These are phyloP conservation scores for Aegilops speltoides DNA, from an alignment of 176 grass and related monocot genomes.

Conservation along the genomic window DNA sequence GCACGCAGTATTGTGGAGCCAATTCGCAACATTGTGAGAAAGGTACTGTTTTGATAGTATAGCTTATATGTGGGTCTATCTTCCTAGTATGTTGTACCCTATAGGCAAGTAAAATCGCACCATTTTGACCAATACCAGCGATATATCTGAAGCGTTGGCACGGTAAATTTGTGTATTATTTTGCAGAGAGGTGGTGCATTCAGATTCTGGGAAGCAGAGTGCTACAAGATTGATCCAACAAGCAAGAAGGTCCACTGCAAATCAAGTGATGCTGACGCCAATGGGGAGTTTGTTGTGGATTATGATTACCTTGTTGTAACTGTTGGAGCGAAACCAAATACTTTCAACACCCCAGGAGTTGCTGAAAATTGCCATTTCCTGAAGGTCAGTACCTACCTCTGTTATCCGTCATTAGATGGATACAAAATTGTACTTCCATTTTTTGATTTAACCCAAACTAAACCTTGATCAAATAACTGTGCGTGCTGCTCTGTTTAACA, in stretches of 20 bases:
- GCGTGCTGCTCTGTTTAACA: not conserved
- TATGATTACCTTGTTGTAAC: conserved; percentile 87
- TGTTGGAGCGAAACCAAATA: conserved; percentile 85
- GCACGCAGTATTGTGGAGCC: conserved; percentile 91
- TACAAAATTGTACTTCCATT: not conserved
- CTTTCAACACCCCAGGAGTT: conserved; percentile 95
- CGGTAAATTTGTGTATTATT: conserved; percentile 1
- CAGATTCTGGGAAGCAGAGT: conserved; percentile 90
- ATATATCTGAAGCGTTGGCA: not conserved
- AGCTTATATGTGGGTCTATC: not conserved
- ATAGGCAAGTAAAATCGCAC: not conserved
- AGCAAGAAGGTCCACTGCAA: conserved; percentile 76
- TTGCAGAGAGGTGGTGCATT: conserved; percentile 70
- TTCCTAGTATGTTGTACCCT: not conserved
- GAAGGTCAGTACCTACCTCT: conserved; percentile 59
- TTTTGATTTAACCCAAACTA: not conserved
- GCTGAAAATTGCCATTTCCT: conserved; percentile 89
- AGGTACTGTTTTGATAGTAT: conserved; percentile 42
- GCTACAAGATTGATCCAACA: conserved; percentile 81
- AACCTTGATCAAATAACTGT: not conserved
- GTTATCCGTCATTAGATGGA: not conserved
- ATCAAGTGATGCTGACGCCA: conserved; percentile 56
- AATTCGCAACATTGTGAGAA: conserved; percentile 81
- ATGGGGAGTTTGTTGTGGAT: conserved; percentile 76
- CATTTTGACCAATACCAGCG: not conserved